Conservation (phyloP, 179 eudicot genomes). For the Carnegiea gigantea region DNA sequence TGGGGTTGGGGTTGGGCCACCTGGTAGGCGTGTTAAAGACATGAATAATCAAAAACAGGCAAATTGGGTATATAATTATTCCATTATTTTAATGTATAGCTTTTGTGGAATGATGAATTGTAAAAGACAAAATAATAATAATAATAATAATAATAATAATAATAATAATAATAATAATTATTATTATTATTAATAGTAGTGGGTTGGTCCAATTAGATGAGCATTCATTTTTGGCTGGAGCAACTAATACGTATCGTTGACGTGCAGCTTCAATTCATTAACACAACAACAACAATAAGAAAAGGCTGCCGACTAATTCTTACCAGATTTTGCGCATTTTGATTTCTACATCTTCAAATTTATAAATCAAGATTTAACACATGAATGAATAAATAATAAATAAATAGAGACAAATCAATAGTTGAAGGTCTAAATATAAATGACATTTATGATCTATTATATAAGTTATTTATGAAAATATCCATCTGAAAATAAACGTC, state of each 20-base stretch:
- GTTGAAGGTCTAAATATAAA: no score
- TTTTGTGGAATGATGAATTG: conserved; percentile 21
- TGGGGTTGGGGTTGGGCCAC: conserved; percentile 18
- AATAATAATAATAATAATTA: no score
- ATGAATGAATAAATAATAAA: background rate
- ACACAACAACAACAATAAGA: background rate
- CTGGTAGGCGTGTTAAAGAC: conserved; percentile 13
- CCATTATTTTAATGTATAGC: background rate
- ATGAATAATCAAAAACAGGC: conserved; percentile 9
- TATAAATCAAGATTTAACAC: no score
- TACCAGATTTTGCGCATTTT: conserved; percentile 3
- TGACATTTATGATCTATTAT: no score
- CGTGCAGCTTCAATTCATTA: conserved; percentile 3
- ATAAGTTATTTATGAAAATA: no score
- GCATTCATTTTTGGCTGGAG: conserved; percentile 13
- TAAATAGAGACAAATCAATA: background rate
- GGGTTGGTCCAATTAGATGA: conserved; percentile 15
- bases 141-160: background rate
- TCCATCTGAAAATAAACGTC: no score
- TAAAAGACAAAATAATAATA: background rate
- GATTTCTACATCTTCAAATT: background rate
- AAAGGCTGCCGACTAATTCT: background rate
- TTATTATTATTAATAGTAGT: conserved; percentile 6
- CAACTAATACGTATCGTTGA: conserved; percentile 14
- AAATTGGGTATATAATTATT: conserved; percentile 1